Conservation (phyloP, 1,139 yeast genomes). For the Wickerhamiella pararugosa region DNA sequence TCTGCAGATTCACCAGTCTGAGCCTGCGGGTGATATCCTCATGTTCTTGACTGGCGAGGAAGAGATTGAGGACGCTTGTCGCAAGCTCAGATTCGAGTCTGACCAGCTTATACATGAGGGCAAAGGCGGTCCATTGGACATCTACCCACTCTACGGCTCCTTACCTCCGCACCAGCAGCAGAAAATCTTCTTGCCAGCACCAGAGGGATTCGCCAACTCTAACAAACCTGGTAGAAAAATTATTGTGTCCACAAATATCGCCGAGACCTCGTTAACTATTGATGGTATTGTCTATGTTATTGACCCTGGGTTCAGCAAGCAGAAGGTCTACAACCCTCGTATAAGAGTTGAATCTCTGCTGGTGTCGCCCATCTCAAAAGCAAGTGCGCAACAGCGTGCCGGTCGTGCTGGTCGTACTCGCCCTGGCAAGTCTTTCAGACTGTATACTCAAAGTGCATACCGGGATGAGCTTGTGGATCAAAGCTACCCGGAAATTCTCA, state of each 20-base stretch:
- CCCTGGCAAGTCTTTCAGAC: constrained; percentile 94
- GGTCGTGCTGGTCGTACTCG: constrained; percentile 99
- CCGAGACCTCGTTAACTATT: constrained; percentile 93
- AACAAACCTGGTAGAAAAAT: constrained; percentile 91
- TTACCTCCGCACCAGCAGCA: constrained; percentile 94
- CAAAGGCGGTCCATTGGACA: constrained; percentile 63
- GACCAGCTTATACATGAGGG: constrained; percentile 72
- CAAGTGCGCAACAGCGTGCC: constrained; percentile 95
- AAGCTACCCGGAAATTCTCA: constrained; percentile 85
- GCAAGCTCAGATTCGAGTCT: constrained; percentile 73
- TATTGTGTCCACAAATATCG: constrained; percentile 76
- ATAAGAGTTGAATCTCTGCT: constrained; percentile 87
- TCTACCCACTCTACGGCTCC: constrained; percentile 90
- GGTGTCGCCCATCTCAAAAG: constrained; percentile 93
- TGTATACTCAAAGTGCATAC: constrained; percentile 94
- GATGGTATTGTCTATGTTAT: constrained; percentile 96
- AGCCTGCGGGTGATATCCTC: constrained; percentile 82
- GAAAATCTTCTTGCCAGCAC: constrained; percentile 83
- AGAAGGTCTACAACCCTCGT: constrained; percentile 92
- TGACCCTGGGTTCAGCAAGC: constrained; percentile 95
- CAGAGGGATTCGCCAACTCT: constrained; percentile 40
- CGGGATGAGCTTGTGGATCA: constrained; percentile 88
- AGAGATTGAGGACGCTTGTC: constrained; percentile 93
- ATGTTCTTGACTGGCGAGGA: constrained; percentile 93
- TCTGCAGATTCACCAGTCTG: constrained; percentile 90